A percentile compares a stretch with the other conserved stretches of the same genome.
phyloP scores from a whole-genome alignment of 352 stramenopile genomes.

The Globisporangium emineosum region DNA sequence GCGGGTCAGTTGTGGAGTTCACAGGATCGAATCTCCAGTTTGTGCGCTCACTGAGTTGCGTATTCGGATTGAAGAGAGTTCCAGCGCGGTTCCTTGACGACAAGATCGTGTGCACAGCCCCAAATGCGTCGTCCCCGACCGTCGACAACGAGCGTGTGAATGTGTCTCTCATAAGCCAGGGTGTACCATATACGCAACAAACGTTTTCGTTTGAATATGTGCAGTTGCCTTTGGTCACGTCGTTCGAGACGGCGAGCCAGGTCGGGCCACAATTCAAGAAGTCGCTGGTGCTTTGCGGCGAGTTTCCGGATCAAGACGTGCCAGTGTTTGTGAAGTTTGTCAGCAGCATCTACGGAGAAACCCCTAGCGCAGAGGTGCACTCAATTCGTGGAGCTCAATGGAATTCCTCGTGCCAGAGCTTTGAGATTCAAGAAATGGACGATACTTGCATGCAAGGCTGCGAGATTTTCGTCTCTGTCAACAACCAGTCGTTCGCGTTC shows the following conservation, averaged over 20 bases:
- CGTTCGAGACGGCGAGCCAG: slow-evolving; percentile 18
- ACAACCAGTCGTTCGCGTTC: slow-evolving; percentile 32
- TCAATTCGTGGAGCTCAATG: not conserved
- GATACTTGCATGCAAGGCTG: slow-evolving; percentile 17
- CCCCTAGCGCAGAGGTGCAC: not conserved
- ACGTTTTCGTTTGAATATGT: slow-evolving; percentile 35
- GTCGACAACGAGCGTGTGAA: slow-evolving; percentile 16
- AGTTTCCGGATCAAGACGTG: not conserved
- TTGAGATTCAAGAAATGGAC: slow-evolving; percentile 1
- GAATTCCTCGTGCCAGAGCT: slow-evolving; percentile 14
- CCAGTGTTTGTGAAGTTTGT: slow-evolving; percentile 12
- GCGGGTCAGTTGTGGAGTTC: slow-evolving; percentile 32
- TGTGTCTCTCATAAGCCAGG: slow-evolving; percentile 25
- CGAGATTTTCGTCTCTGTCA: slow-evolving; percentile 37
- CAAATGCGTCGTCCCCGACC: slow-evolving; percentile 14
- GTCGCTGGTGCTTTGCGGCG: slow-evolving; percentile 15
- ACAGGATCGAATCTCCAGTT: slow-evolving; percentile 31
- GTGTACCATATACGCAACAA: slow-evolving; percentile 19
- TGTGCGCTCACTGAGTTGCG: slow-evolving; percentile 24
- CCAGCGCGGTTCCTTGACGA: slow-evolving; percentile 19
- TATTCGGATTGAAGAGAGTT: slow-evolving; percentile 29
- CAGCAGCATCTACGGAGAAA: not conserved
- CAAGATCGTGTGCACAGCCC: slow-evolving; percentile 28
- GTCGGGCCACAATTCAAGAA: slow-evolving; percentile 7
- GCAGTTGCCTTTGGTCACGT: slow-evolving; percentile 20